Evolutionary conservation across 768 basidiomycete species (phyloP).

Genomic region (Cyclocybe aegerita): DNA sequence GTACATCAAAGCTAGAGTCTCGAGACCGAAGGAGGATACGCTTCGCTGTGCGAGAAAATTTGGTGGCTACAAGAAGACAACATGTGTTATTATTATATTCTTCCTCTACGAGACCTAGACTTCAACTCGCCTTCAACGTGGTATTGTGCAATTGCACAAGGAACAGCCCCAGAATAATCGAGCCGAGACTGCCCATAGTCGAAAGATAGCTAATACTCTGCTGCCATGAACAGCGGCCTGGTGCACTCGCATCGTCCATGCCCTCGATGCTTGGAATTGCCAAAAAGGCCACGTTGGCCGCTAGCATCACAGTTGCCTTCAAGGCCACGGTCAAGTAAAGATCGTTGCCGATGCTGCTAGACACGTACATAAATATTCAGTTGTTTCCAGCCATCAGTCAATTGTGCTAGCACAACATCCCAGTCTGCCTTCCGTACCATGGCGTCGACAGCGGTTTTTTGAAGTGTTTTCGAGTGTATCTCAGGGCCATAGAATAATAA

Average conservation of each 20-base stretch:
- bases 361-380: slow-evolving; percentile 39
- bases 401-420: slow-evolving; percentile 11
- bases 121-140: slow-evolving; percentile 9
- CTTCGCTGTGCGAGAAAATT: slow-evolving; percentile 17
- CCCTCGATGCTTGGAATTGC: slow-evolving; percentile 36
- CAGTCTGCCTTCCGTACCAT: slow-evolving; percentile 33
- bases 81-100: neutral
- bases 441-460: slow-evolving; percentile 45
- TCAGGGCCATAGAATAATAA: slow-evolving; percentile 46
- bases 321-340: too few species aligned
- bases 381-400: slow-evolving; percentile 27
- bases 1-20: slow-evolving; percentile 51
- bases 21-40: slow-evolving; percentile 35
- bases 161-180: slow-evolving; percentile 42
- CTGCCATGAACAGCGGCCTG: slow-evolving; percentile 25
- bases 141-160: slow-evolving; percentile 38
- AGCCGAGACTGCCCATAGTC: slow-evolving; percentile 40
- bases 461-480: slow-evolving; percentile 38
- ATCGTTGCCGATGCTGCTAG: too few species aligned
- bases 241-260: slow-evolving; percentile 22
- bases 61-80: slow-evolving; percentile 2
- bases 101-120: neutral
- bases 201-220: slow-evolving; percentile 50
- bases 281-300: slow-evolving; percentile 57
- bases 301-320: slow-evolving; percentile 55